Evolutionary conservation across 352 stramenopile species (phyloP).

Genomic region (Globisporangium middletonii): DNA sequence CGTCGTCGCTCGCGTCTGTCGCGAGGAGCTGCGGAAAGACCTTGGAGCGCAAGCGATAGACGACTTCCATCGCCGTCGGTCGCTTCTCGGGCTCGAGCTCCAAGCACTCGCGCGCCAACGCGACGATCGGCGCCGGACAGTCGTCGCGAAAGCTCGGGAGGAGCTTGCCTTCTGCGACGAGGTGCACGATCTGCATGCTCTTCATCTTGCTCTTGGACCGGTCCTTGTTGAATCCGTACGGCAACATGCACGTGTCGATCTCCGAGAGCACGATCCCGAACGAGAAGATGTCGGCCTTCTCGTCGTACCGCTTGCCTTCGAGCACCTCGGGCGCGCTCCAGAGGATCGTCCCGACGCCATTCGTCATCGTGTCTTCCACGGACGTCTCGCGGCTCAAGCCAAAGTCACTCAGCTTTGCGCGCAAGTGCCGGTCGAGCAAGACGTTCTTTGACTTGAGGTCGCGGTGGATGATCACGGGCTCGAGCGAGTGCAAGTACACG

Average conservation of each 20-base stretch:
- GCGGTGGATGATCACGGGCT: conserved; percentile 65
- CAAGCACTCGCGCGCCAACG: conserved; percentile 52
- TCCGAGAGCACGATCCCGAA: conserved; percentile 71
- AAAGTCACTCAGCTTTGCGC: conserved; percentile 72
- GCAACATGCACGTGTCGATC: conserved; percentile 69
- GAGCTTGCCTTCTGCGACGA: conserved; percentile 71
- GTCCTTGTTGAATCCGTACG: conserved; percentile 60
- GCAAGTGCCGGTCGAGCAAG: conserved; percentile 49
- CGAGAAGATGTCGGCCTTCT: conserved; percentile 76
- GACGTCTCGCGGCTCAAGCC: conserved; percentile 60
- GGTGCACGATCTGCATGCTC: conserved; percentile 80
- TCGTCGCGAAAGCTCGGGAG: conserved; percentile 66
- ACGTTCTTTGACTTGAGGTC: conserved; percentile 81
- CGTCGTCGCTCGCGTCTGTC: neutral
- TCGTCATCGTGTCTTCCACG: conserved; percentile 71
- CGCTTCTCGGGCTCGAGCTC: conserved; percentile 53
- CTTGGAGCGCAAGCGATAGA: conserved; percentile 51
- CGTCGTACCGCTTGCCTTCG: conserved; percentile 67
- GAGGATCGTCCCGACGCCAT: conserved; percentile 66
- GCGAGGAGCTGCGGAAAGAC: conserved; percentile 32
- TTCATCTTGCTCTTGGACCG: conserved; percentile 67
- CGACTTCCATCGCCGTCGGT: conserved; percentile 64
- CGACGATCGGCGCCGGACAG: conserved; percentile 43
- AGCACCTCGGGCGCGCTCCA: conserved; percentile 70
- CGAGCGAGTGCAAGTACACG: conserved; percentile 65